phyloP scores from a whole-genome alignment of 176 grass and related monocot genomes.

The Phoenix dactylifera region DNA sequence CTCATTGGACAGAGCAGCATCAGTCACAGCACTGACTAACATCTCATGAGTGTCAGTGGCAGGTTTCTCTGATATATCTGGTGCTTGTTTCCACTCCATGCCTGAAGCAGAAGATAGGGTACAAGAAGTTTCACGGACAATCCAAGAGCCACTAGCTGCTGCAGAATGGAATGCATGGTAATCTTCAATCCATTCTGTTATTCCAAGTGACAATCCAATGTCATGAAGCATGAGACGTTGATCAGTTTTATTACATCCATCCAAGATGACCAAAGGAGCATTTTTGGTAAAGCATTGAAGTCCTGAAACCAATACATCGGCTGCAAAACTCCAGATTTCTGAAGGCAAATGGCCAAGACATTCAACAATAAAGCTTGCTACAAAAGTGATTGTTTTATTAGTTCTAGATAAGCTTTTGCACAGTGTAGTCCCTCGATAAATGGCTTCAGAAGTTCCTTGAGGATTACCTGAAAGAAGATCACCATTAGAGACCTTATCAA shows the following conservation, averaged over 20 bases:
- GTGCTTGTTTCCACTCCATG: slow-evolving; percentile 5
- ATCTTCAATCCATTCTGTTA: slow-evolving; percentile 77
- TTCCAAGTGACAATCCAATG: slow-evolving; percentile 78
- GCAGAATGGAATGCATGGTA: slow-evolving; percentile 49
- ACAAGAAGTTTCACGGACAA: slow-evolving; percentile 8
- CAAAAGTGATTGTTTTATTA: slow-evolving; percentile 23
- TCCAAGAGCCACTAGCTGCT: slow-evolving; percentile 22
- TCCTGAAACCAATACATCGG: slow-evolving; percentile 65
- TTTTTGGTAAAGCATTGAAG: slow-evolving; percentile 56
- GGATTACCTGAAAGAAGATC: slow-evolving; percentile 5
- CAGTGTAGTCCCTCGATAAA: slow-evolving; percentile 14
- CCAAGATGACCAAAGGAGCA: slow-evolving; percentile 47
- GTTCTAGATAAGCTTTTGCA: slow-evolving; percentile 34
- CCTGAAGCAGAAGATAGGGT: slow-evolving; percentile 10
- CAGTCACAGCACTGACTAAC: slow-evolving; percentile 9
- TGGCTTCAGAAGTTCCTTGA: slow-evolving; percentile 17
- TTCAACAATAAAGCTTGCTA: slow-evolving; percentile 66
- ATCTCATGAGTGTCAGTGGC: slow-evolving; percentile 8
- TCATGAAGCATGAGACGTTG: slow-evolving; percentile 91
- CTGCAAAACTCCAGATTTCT: slow-evolving; percentile 67
- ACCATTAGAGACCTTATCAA: background rate
- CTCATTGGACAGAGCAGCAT: slow-evolving; percentile 12
- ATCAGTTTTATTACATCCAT: slow-evolving; percentile 40
- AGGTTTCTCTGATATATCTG: slow-evolving; percentile 18
- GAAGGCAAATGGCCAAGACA: slow-evolving; percentile 68